Evolutionary conservation across 2,329 filamentous ascomycete species (phyloP).

Genomic region (Calonectria naviculata): DNA sequence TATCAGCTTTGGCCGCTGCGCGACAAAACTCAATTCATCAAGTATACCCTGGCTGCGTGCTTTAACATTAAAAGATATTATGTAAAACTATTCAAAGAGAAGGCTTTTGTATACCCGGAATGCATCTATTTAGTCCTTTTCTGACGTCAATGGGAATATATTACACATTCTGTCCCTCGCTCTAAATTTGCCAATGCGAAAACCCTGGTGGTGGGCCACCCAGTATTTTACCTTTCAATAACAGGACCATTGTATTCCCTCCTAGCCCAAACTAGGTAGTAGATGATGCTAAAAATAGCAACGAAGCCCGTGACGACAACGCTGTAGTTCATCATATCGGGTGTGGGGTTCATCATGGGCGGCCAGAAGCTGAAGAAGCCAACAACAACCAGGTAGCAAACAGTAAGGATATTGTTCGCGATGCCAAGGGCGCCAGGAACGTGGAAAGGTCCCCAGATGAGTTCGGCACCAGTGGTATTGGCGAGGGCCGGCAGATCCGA

Average conservation of each 20-base stretch:
- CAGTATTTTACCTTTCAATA: conserved; percentile 34
- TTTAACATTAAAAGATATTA: neutral
- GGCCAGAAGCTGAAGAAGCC: conserved; percentile 69
- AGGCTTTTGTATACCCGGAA: neutral
- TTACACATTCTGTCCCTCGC: neutral
- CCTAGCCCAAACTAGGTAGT: conserved; percentile 55
- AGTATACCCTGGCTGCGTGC: neutral
- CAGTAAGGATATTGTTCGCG: conserved; percentile 65
- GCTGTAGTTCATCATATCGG: conserved; percentile 59
- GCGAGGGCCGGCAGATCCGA: conserved; percentile 40
- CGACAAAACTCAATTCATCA: no score
- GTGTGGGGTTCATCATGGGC: conserved; percentile 40
- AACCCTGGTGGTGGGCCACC: neutral
- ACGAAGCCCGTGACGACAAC: conserved; percentile 55
- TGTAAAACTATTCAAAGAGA: neutral
- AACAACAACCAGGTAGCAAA: conserved; percentile 63
- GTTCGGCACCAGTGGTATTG: conserved; percentile 42
- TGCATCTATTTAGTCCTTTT: neutral
- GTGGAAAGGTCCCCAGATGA: conserved; percentile 66
- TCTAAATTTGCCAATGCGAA: neutral
- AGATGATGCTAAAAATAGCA: conserved; percentile 57
- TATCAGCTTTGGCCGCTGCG: no score
- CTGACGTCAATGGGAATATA: neutral
- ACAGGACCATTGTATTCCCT: conserved; percentile 59
- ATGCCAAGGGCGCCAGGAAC: conserved; percentile 62